Conservation (phyloP, 1,139 yeast species). For the Debaryomyces robertsiae region DNA sequence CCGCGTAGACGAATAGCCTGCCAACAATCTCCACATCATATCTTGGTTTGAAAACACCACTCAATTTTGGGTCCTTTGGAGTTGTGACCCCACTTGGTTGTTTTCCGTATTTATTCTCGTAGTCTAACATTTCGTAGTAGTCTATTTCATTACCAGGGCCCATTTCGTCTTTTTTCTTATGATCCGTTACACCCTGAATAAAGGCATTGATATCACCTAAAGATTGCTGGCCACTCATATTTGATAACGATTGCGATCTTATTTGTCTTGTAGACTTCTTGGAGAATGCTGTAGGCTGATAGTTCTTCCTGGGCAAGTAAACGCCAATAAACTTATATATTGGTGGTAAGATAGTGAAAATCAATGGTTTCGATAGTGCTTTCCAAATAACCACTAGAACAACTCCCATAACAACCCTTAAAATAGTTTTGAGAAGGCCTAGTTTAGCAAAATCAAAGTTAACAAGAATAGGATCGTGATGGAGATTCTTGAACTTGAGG, state of each 20-base stretch:
- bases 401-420: slow-evolving; percentile 62
- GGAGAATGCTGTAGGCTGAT: slow-evolving; percentile 43
- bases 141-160: slow-evolving; percentile 48
- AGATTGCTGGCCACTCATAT: slow-evolving; percentile 34
- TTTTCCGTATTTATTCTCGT: slow-evolving; percentile 19
- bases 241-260: slow-evolving; percentile 43
- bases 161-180: slow-evolving; percentile 29
- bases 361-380: slow-evolving; percentile 59
- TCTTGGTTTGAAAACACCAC: slow-evolving; percentile 54
- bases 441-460: slow-evolving; percentile 40
- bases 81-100: not conserved
- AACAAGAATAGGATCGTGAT: slow-evolving; percentile 36
- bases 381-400: slow-evolving; percentile 69
- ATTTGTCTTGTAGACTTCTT: slow-evolving; percentile 37
- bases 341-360: slow-evolving; percentile 53
- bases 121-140: slow-evolving; percentile 45
- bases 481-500: slow-evolving; percentile 20
- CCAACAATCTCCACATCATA: slow-evolving; percentile 78
- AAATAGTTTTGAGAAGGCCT: slow-evolving; percentile 43
- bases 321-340: slow-evolving; percentile 47
- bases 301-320: slow-evolving; percentile 45
- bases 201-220: slow-evolving; percentile 41
- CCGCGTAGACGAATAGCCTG: slow-evolving; percentile 72
- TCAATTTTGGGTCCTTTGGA: slow-evolving; percentile 13
- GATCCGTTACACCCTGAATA: slow-evolving; percentile 32